Conservation (phyloP, 257 asterid species). For the Rubia yunnanensis region DNA sequence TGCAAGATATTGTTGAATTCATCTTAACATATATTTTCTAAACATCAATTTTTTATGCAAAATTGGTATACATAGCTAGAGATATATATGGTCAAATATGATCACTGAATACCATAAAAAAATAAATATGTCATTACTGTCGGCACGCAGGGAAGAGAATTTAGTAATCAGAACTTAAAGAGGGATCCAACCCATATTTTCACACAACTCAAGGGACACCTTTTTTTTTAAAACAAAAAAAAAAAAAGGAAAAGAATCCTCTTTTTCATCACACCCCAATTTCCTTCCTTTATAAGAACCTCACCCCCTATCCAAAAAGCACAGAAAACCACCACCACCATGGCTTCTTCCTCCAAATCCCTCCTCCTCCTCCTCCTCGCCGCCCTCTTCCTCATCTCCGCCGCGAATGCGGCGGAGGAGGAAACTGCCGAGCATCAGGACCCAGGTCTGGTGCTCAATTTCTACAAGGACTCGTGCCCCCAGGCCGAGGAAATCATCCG, state of each 20-base stretch:
- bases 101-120: no score
- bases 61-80: no score
- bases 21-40: no score
- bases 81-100: no score
- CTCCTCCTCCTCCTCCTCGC: conserved; percentile 29
- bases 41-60: no score
- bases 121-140: no score
- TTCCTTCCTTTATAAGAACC: conserved; percentile 12
- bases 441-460: conserved; percentile 55
- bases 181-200: not conserved
- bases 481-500: conserved; percentile 92
- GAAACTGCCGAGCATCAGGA: conserved; percentile 25
- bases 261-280: conserved; percentile 2
- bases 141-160: no score
- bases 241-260: not conserved
- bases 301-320: not conserved
- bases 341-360: conserved; percentile 31
- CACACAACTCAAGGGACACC: not conserved
- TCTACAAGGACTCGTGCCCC: conserved; percentile 83
- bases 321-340: conserved; percentile 5
- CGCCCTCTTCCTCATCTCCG: conserved; percentile 22
- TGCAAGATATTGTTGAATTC: no score
- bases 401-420: conserved; percentile 45
- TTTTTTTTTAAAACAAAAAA: not conserved
- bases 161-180: not conserved